Evolutionary conservation across 73 alveolate species (phyloP).

Genomic region (Breviolum minutum): DNA sequence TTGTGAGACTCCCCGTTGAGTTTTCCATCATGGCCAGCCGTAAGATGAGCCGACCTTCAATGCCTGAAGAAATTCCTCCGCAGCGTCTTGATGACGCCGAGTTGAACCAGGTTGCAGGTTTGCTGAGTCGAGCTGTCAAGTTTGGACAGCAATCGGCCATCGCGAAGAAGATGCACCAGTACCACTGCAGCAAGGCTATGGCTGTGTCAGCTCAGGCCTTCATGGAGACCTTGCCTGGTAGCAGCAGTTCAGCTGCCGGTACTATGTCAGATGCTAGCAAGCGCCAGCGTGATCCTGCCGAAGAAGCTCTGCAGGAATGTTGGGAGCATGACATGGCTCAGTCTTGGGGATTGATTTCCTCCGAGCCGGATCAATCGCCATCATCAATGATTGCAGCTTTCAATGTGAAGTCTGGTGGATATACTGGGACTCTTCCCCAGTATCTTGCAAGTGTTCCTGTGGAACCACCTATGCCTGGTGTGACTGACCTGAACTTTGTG

Average conservation of each 20-base stretch:
- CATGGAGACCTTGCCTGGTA: background rate
- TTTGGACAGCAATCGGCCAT: background rate
- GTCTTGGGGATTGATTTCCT: too few species aligned
- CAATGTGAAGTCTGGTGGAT: conserved; percentile 13
- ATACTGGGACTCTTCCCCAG: background rate
- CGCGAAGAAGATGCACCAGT: background rate
- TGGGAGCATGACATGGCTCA: too few species aligned
- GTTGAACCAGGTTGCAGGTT: background rate
- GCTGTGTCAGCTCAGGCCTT: background rate
- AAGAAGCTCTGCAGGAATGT: background rate
- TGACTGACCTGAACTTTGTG: background rate
- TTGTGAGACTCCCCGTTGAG: background rate
- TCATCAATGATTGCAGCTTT: background rate
- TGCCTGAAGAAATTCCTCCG: background rate
- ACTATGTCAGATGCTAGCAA: background rate
- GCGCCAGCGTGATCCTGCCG: background rate
- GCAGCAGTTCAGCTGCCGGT: background rate
- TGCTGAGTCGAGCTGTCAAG: background rate
- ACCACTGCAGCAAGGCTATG: background rate
- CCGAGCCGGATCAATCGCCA: background rate
- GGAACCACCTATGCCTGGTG: background rate
- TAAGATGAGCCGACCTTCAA: background rate
- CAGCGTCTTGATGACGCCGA: background rate
- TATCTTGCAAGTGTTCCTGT: too few species aligned
- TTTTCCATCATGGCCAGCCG: background rate